Base-by-base conservation (phyloP, 495 filamentous ascomycete genomes). In the Tetracladium setigerum region DNA sequence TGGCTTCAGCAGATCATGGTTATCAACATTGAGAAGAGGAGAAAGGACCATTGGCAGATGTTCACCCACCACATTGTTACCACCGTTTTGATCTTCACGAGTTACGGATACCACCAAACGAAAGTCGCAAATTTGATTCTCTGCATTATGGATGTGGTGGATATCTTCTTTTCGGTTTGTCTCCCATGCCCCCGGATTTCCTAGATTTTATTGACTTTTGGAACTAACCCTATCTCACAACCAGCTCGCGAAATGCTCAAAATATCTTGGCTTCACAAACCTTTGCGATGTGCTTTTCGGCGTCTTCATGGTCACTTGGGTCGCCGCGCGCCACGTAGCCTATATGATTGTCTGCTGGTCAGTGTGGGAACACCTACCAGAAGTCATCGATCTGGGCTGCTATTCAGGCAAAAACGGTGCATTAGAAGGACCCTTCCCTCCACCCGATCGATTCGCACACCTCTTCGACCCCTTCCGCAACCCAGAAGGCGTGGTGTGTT, bases 41-140 rank as follows among this genome's bases (percentile, higher is more conserved):
- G 92, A 42, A 98, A 98, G 65, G 92, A 98, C 57, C 84, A 95
- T 63, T 83, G 79, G 62, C 92, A 97, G 62, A 96, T 95, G 94
- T 81, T 97, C 47, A 83, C 81, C 10, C 92, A 98, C 64, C 92
- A 98, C 63, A 77, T 95, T 56, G 80, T 96, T 57, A 98, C 92
- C 16, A 84, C 82, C 63, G 69, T 71, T 15, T 74, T 98, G 36
- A 80, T 97, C 42, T 79, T 81, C 54, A 72, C 76, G 12, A 87
- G 83, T 38, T 98, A 97, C 59, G 74, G 81, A 51, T 94, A 89
- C 57, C 80, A 85, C 56, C 80, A 88, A 57, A 90, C 83, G 19
- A 82, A 83, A 40, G 89, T 95, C 30, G 90, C 88, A 40, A 92
- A 89, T 57, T 76, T 95, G 38, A 88, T 97, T 50, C 69, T 98